Evolutionary conservation across 352 stramenopile species (phyloP).

Genomic region (Aphanomyces cochlioides): DNA sequence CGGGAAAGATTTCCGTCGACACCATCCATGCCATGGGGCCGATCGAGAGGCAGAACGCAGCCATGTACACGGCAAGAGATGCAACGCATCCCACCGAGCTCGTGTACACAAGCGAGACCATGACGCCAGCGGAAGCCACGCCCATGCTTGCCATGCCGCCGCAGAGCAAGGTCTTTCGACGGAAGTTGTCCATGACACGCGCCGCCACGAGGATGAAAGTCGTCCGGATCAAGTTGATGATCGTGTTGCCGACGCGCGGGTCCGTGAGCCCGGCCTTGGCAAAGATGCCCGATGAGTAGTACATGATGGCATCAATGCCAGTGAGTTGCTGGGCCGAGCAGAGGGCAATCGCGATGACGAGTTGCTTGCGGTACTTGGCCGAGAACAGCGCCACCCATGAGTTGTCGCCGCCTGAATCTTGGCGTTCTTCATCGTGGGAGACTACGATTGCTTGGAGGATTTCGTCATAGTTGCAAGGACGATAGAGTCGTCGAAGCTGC

Average conservation of each 20-base stretch:
- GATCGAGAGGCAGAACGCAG: slow-evolving; percentile 44
- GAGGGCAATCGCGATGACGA: slow-evolving; percentile 49
- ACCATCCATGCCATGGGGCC: slow-evolving; percentile 56
- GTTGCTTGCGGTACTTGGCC: slow-evolving; percentile 37
- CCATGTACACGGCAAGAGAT: slow-evolving; percentile 50
- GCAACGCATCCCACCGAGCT: slow-evolving; percentile 43
- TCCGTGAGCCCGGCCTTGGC: slow-evolving; percentile 53
- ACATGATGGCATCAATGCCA: slow-evolving; percentile 66
- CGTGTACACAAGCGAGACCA: slow-evolving; percentile 35
- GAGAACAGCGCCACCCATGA: slow-evolving; percentile 27
- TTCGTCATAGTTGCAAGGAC: slow-evolving; percentile 12
- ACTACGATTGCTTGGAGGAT: slow-evolving; percentile 8
- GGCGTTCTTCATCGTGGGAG: slow-evolving; percentile 21
- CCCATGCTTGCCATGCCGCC: slow-evolving; percentile 50
- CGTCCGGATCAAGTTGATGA: slow-evolving; percentile 58
- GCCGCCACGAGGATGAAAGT: slow-evolving; percentile 47
- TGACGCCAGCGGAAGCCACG: slow-evolving; percentile 46
- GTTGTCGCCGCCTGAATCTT: slow-evolving; percentile 13
- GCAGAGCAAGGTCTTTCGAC: slow-evolving; percentile 52
- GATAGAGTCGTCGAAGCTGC: slow-evolving; percentile 13
- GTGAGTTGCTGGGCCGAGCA: slow-evolving; percentile 50
- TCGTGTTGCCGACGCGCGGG: slow-evolving; percentile 50
- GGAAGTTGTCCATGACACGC: slow-evolving; percentile 40
- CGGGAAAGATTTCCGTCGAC: slow-evolving; percentile 50
- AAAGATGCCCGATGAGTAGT: slow-evolving; percentile 68